Conservation (phyloP, 2,329 filamentous ascomycete species). For the Lecanicillium sp. region DNA sequence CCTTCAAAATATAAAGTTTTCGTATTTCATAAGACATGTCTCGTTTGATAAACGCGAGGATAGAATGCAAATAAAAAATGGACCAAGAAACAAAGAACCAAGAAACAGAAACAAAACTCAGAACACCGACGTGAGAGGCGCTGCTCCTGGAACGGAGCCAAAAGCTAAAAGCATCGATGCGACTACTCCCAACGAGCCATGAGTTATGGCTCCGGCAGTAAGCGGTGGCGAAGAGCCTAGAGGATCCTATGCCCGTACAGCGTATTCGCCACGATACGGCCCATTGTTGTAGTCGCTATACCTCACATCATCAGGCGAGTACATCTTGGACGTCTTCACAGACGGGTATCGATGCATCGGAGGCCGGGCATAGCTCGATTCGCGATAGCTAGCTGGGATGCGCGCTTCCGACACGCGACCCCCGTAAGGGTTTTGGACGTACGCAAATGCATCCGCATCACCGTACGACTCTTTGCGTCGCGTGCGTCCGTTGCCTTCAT, state of each 20-base stretch:
- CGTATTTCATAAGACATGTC: conserved; percentile 23
- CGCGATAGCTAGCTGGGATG: background rate
- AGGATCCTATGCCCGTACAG: conserved; percentile 1
- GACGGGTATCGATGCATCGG: background rate
- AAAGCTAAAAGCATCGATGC: too few species aligned
- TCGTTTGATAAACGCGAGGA: conserved; percentile 17
- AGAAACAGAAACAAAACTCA: conserved; percentile 14
- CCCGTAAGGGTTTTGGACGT: background rate
- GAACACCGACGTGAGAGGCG: background rate
- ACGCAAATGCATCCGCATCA: conserved; percentile 4
- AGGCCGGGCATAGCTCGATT: background rate
- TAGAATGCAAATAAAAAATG: conserved; percentile 2
- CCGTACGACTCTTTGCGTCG: conserved; percentile 18
- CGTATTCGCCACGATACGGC: background rate
- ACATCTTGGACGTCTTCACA: conserved; percentile 1
- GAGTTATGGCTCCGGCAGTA: too few species aligned
- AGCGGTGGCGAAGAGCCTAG: too few species aligned
- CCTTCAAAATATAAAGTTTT: conserved; percentile 1
- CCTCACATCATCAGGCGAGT: background rate
- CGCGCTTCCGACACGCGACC: background rate
- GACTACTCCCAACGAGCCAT: too few species aligned
- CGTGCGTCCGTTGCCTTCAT: conserved; percentile 18
- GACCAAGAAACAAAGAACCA: conserved; percentile 16
- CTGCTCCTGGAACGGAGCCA: too few species aligned
- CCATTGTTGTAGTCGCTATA: conserved; percentile 5